Percentiles rank a stretch among this genome's conserved stretches.
phyloP scores from a whole-genome alignment of 352 stramenopile genomes.

The Phytophthora agathidicida region DNA sequence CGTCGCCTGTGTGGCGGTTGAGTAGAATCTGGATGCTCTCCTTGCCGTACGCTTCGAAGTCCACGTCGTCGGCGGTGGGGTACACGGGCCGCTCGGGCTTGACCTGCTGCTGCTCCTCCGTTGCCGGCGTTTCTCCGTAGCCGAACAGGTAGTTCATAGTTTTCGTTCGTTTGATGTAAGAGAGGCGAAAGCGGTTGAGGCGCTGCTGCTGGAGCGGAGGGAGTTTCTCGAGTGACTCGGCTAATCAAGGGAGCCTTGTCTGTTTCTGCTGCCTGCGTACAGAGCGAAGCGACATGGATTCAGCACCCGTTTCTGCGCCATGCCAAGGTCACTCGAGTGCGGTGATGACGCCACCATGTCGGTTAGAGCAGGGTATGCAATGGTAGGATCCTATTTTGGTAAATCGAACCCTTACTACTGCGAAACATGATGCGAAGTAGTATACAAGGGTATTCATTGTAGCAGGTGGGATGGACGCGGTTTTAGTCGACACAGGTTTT shows the following conservation, averaged over 20 bases:
- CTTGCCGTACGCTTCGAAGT: conserved; percentile 67
- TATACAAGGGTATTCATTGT: no score
- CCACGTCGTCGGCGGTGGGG: conserved; percentile 56
- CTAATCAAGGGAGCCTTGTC: conserved; percentile 6
- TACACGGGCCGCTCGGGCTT: conserved; percentile 41
- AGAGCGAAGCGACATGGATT: conserved; percentile 30
- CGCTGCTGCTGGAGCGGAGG: conserved; percentile 12
- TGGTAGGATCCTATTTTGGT: no score
- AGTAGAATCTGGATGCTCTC: conserved; percentile 76
- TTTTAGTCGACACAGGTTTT: no score
- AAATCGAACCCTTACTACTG: no score
- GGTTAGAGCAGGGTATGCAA: background rate
- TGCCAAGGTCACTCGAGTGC: conserved; percentile 1
- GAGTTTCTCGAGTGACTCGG: conserved; percentile 27
- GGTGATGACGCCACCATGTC: conserved; percentile 23
- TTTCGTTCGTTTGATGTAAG: conserved; percentile 1
- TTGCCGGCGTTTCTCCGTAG: conserved; percentile 28
- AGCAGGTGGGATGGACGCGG: no score
- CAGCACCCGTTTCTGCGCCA: conserved; percentile 9
- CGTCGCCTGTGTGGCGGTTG: conserved; percentile 57
- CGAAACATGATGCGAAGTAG: no score
- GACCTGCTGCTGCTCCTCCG: conserved; percentile 38
- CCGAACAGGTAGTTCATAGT: conserved; percentile 49
- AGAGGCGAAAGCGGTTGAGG: background rate
- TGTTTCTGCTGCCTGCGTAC: conserved; percentile 18